Base-by-base conservation (phyloP, 768 basidiomycete genomes). In the Mycena capillaripes region DNA sequence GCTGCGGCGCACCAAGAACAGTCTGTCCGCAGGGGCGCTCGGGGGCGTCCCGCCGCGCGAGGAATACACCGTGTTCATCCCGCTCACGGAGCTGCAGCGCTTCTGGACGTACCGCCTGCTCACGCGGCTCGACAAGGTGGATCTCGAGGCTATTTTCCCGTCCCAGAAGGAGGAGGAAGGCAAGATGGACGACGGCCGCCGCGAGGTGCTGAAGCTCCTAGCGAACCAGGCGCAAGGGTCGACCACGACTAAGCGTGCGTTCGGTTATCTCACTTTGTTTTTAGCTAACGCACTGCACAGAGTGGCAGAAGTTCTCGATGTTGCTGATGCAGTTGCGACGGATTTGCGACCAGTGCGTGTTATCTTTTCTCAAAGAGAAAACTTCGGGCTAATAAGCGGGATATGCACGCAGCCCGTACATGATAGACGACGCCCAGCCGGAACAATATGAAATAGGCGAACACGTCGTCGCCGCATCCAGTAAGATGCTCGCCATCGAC, bases 251-350 rank as follows among this genome's bases (percentile, higher is more conserved):
- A 80, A 59, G 77, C 67, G 70, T 76, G 76, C 80, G 83, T 83
- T 61, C 4, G 8, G 38, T 62, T 21, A 40, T 40, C 17, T 64
- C 25, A 46, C 44, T 11, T 70, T 21, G 16, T 50, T 10, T 5
- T 16, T 34, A 14, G 48, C 25, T 73, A 12, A 29, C 11, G 1
- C 23, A 62, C 29, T 2, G 50, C 19, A n/a, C 69, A 90, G 89
- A 84, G 63, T 91, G 88, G 86, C 85, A 81, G 66, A 86, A 86
- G 70, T 82, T 91, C 52, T 90, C 90, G 87, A 92, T 92, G 78
- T 83, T 93, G n/a, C 78, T 94, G 55, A 87, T 93, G 84, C 92
- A 93, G 79, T 82, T 94, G 14, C 86, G 92, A 53, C 88, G 89
- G 83, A 87, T 92, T 57, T 93, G 92, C 79, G 91, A 92, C 76